Evolutionary conservation across 2,329 filamentous ascomycete genomes (phyloP).

Genomic region (Dactylellina cionopaga): DNA sequence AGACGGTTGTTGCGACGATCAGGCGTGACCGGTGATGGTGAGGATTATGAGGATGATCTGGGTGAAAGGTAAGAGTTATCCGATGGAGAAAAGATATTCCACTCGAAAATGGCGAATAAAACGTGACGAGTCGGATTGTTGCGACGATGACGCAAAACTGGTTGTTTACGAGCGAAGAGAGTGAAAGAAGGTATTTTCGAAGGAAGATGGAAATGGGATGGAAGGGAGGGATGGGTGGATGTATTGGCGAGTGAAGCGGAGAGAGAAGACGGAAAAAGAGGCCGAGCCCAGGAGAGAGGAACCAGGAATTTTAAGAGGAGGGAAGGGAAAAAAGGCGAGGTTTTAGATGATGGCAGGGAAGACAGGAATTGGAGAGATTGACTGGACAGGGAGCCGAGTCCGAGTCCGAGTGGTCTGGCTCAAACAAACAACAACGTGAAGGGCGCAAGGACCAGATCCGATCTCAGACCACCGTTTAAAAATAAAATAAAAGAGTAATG

Average conservation of each 20-base stretch:
- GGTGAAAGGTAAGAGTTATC: neutral
- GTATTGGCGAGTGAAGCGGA: constrained; percentile 34
- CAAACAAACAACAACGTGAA: constrained; percentile 50
- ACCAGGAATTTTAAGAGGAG: no score
- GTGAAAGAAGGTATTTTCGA: constrained; percentile 55
- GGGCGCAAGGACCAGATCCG: constrained; percentile 47
- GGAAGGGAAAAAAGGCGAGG: constrained; percentile 54
- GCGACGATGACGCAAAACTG: constrained; percentile 44
- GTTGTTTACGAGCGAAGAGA: constrained; percentile 53
- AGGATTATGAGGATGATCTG: neutral
- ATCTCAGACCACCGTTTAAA: constrained; percentile 5
- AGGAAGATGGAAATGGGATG: constrained; percentile 55
- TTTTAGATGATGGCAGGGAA: constrained; percentile 17
- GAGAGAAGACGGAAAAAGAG: constrained; percentile 31
- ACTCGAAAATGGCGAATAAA: constrained; percentile 19
- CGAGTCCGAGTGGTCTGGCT: no score
- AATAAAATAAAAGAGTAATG: constrained; percentile 7
- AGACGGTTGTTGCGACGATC: neutral
- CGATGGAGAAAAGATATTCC: neutral
- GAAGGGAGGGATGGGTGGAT: constrained; percentile 20
- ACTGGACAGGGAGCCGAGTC: constrained; percentile 53
- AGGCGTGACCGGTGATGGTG: neutral
- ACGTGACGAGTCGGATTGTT: constrained; percentile 46
- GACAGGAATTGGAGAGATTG: constrained; percentile 52
- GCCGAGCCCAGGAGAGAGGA: constrained; percentile 35